Conservation (phyloP, 768 basidiomycete genomes). For the Termitomyces sp. region DNA sequence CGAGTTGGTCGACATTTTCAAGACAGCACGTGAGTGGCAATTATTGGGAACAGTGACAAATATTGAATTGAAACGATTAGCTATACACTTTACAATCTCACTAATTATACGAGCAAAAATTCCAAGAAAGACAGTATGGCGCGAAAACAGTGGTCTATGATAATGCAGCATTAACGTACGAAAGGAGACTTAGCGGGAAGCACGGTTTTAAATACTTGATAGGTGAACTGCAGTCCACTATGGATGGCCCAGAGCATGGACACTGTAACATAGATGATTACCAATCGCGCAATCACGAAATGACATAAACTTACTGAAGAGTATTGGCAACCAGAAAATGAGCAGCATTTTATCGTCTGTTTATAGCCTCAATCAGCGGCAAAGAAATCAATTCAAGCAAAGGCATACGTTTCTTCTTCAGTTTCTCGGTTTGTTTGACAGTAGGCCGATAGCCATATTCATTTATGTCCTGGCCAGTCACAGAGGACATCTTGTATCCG, state of each 20-base stretch:
- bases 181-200: conserved; percentile 39
- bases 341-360: conserved; percentile 82
- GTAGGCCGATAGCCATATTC: conserved; percentile 60
- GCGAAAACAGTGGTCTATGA: conserved; percentile 6
- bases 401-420: conserved; percentile 66
- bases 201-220: conserved; percentile 42
- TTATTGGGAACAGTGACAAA: background rate
- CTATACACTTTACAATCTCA: conserved; percentile 10
- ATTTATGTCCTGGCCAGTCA: conserved; percentile 65
- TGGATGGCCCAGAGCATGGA: conserved; percentile 60
- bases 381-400: background rate
- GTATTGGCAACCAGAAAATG: conserved; percentile 82
- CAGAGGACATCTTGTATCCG: conserved; percentile 41
- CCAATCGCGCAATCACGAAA: background rate
- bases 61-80: background rate
- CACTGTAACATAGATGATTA: conserved; percentile 29
- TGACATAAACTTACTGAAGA: conserved; percentile 53
- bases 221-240: conserved; percentile 45
- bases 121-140: conserved; percentile 1
- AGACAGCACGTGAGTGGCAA: conserved; percentile 9
- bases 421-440: conserved; percentile 34
- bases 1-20: conserved; percentile 1
- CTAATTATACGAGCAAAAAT: background rate
- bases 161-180: conserved; percentile 24
- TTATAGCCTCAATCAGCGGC: conserved; percentile 9